These are phyloP conservation scores for Monilinia laxa DNA, from an alignment of 2,329 filamentous ascomycete species.

Conservation along the genomic window DNA sequence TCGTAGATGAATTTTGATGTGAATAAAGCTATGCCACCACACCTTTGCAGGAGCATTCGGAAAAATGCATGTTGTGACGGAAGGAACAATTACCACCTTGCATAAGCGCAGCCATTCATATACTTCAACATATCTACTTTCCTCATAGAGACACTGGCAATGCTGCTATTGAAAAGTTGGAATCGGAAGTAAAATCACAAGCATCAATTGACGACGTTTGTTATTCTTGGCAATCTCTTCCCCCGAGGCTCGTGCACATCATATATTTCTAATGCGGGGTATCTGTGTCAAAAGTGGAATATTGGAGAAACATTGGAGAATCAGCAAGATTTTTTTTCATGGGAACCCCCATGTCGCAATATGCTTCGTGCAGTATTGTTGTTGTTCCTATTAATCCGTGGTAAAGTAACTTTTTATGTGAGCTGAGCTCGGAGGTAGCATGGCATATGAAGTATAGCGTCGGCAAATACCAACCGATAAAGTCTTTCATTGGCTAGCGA, in stretches of 20 bases:
- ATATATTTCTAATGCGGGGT: conserved; percentile 12
- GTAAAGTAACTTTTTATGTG: neutral
- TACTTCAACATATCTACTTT: neutral
- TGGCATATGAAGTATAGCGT: conserved; percentile 11
- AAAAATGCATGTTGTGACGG: neutral
- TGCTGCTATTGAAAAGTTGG: neutral
- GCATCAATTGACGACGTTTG: neutral
- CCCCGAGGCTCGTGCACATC: conserved; percentile 15
- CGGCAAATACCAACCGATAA: neutral
- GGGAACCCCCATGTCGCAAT: neutral
- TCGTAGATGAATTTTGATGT: neutral
- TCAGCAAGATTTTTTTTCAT: neutral
- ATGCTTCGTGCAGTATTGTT: neutral
- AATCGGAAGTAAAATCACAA: conserved; percentile 6
- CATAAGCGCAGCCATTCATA: neutral
- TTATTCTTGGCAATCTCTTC: neutral
- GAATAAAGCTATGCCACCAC: neutral
- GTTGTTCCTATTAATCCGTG: neutral
- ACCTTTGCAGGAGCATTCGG: neutral
- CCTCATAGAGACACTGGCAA: neutral
- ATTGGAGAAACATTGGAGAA: neutral
- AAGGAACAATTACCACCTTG: no score
- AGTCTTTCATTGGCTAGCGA: neutral
- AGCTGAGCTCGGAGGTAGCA: conserved; percentile 3
- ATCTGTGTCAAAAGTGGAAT: conserved; percentile 1